Percentiles rank a stretch among this genome's conserved stretches.
Conservation (phyloP, 2,329 filamentous ascomycete species). For the Botrytis deweyae region DNA sequence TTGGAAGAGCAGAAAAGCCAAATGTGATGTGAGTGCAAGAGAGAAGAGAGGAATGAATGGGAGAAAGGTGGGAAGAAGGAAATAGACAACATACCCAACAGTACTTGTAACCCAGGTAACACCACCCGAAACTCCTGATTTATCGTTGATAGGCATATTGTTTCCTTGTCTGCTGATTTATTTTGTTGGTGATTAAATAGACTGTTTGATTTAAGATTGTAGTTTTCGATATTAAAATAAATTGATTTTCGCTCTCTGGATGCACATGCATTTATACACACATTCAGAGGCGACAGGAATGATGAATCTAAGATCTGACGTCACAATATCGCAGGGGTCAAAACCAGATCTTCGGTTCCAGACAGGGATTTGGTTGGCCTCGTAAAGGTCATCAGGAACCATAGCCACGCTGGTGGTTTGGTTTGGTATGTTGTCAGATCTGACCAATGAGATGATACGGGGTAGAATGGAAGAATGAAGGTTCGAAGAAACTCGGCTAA, state of each 20-base stretch:
- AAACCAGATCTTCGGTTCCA: background rate
- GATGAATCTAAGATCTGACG: background rate
- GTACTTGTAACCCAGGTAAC: conserved; percentile 29
- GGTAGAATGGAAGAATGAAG: background rate
- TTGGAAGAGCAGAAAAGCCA: background rate
- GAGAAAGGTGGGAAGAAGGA: too few relatives aligned
- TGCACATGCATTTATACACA: background rate
- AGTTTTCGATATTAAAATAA: background rate
- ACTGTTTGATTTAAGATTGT: background rate
- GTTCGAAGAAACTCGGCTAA: background rate
- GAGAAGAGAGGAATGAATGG: background rate
- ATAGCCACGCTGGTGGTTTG: background rate
- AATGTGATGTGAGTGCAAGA: background rate
- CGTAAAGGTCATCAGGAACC: background rate
- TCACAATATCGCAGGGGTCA: background rate
- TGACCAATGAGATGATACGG: background rate
- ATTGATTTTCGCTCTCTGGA: background rate
- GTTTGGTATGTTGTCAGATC: background rate
- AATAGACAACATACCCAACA: conserved; percentile 21
- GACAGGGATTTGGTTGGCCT: background rate
- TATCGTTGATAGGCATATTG: conserved; percentile 20
- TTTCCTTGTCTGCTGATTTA: background rate
- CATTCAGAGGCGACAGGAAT: background rate
- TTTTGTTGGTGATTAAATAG: background rate
- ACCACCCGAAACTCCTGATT: conserved; percentile 25